A percentile compares a stretch with the other conserved stretches of the same genome.
Conservation (phyloP, 176 grass and related monocot genomes). For the Poa pratensis region DNA sequence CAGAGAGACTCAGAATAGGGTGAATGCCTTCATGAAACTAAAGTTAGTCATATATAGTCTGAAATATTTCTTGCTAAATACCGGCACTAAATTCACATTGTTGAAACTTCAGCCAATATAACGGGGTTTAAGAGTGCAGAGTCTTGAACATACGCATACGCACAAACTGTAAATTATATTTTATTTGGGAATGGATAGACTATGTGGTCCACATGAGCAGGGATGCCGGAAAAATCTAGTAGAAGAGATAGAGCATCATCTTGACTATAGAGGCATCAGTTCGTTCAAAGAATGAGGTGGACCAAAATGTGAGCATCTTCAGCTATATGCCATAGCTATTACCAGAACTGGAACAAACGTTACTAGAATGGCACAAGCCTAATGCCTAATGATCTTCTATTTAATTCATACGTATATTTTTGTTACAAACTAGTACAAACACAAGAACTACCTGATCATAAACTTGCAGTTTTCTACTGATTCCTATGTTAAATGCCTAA, state of each 20-base stretch:
- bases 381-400: background rate
- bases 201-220: background rate
- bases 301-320: background rate
- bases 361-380: background rate
- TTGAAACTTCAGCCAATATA: conserved; percentile 7
- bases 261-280: background rate
- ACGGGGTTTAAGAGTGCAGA: background rate
- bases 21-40: background rate
- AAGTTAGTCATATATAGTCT: background rate
- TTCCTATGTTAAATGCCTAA: background rate
- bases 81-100: background rate
- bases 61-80: background rate
- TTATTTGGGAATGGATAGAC: conserved; percentile 3
- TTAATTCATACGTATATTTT: background rate
- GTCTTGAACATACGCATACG: background rate
- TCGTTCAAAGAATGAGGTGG: background rate
- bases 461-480: background rate
- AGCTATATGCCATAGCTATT: background rate
- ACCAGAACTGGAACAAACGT: conserved; percentile 10
- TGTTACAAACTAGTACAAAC: too few species aligned
- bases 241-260: background rate
- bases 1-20: background rate
- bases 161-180: background rate
- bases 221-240: conserved; percentile 4
- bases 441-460: background rate